Evolutionary conservation across 2,329 filamentous ascomycete genomes (phyloP), one percentile per base, ranked within the genome.

Genomic region (Venturiaceae sp.): DNA sequence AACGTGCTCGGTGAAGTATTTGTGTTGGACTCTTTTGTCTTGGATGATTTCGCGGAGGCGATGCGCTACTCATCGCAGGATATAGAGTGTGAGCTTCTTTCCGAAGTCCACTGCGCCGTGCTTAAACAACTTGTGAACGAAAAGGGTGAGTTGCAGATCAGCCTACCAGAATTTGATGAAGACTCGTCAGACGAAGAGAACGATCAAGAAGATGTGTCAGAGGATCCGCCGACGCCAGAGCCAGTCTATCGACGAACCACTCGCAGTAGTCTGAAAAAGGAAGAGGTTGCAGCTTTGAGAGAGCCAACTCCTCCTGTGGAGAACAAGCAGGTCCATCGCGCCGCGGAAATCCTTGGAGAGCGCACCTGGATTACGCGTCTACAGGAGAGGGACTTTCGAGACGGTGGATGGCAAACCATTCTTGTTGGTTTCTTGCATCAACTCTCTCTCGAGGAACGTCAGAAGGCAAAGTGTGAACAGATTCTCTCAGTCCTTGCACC

Each of bases 1-100:
- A 99, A 96, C 66, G 92, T 99, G n/a, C 96, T 96, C 69, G 95
- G 91, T 68, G 90, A 96, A 67, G 87, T 96, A 19, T 95, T 95
- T 68, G 84, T 90, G 67, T 80, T 99, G 28, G 94, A 99, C 71
- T 97, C 92, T 0, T 99, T 99, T 68, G 97, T 92, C 0, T 95
- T 97, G 66, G 94, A 99, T 69, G 94, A 99, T 70, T 97, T 92
- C 66, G 80, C 96, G 4, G 88, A 97, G 69, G 87, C 92, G 0
- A 85, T 99, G 79, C 81, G 85, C 53, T 86, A 92, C 60, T 82
- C 87, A 0, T 90, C 85, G 0, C 82, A 86, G 34, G 84, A 90
- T 23, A 76, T 83, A 0, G 85, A 87, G 7, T 94, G 94, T 56
- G 87, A 96, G 68, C 77, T 99, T 0, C 86, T 96, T 64, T 85